Evolutionary conservation across 108 stramenopile genomes (phyloP).

Genomic region (Chaetoceros tenuissimus): DNA sequence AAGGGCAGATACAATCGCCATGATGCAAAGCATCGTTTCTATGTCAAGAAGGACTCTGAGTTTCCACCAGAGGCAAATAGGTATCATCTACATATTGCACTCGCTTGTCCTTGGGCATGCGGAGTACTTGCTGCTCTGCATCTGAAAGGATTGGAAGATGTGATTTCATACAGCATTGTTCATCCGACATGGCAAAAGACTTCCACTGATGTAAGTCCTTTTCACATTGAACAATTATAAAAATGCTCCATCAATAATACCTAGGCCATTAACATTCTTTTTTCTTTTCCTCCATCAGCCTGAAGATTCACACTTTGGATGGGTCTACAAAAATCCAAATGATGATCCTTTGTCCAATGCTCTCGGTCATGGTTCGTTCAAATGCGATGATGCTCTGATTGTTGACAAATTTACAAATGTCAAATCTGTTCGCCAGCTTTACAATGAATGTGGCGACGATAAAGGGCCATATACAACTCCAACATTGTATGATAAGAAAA

Average conservation of each 20-base stretch:
- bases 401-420: slow-evolving; percentile 37
- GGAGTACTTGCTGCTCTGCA: slow-evolving; percentile 42
- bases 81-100: slow-evolving; percentile 47
- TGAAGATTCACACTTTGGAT: slow-evolving; percentile 72
- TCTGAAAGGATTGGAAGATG: slow-evolving; percentile 83
- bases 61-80: slow-evolving; percentile 29
- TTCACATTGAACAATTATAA: too few relatives aligned
- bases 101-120: slow-evolving; percentile 43
- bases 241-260: too few relatives aligned
- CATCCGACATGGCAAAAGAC: slow-evolving; percentile 73
- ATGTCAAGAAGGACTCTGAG: background rate
- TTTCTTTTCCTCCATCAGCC: too few relatives aligned
- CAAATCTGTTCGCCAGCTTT: slow-evolving; percentile 71
- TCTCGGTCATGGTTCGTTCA: slow-evolving; percentile 47
- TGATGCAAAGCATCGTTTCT: background rate
- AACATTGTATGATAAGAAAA: slow-evolving; percentile 86
- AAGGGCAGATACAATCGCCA: background rate
- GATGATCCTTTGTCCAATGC: slow-evolving; percentile 24
- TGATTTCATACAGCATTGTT: slow-evolving; percentile 58
- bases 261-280: too few relatives aligned
- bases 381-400: slow-evolving; percentile 29
- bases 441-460: slow-evolving; percentile 59
- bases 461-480: slow-evolving; percentile 87
- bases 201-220: slow-evolving; percentile 62
- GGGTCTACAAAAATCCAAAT: slow-evolving; percentile 66